phyloP scores from a whole-genome alignment of 768 basidiomycete species.

The Kwoniella dejecticola region DNA sequence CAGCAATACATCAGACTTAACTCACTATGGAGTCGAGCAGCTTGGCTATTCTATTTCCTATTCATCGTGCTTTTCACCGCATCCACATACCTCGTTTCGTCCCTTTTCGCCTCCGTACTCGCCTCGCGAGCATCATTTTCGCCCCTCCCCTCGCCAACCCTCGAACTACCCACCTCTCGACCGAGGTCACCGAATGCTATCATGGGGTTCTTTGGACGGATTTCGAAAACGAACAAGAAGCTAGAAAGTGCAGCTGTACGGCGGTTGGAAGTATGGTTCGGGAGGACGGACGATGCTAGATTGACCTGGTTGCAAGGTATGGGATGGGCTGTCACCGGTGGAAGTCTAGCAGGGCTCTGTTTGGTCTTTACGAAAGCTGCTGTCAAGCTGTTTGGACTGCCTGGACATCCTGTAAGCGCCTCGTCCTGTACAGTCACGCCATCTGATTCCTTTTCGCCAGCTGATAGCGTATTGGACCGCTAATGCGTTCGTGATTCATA shows the following conservation, averaged over 20 bases:
- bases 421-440: neutral
- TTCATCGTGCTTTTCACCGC: conserved; percentile 71
- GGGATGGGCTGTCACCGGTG: conserved; percentile 90
- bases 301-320: conserved; percentile 90
- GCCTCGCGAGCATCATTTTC: conserved; percentile 69
- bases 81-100: conserved; percentile 68
- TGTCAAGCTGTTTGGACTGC: conserved; percentile 35
- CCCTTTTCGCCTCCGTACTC: conserved; percentile 73
- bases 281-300: conserved; percentile 76
- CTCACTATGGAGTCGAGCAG: conserved; percentile 76
- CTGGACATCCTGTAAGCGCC: conserved; percentile 44
- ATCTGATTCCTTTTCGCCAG: conserved; percentile 3
- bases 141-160: conserved; percentile 60
- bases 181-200: conserved; percentile 23
- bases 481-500: conserved; percentile 55
- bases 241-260: conserved; percentile 58
- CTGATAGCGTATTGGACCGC: too few relatives aligned
- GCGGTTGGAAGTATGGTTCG: conserved; percentile 73
- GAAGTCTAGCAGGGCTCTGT: conserved; percentile 83
- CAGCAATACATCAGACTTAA: conserved; percentile 63
- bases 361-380: conserved; percentile 80
- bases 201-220: conserved; percentile 23
- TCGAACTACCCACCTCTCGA: conserved; percentile 30
- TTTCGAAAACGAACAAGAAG: conserved; percentile 58
- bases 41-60: conserved; percentile 91